phyloP scores from a whole-genome alignment of 169 alveolate genomes.

The Cryptosporidium bovis region DNA sequence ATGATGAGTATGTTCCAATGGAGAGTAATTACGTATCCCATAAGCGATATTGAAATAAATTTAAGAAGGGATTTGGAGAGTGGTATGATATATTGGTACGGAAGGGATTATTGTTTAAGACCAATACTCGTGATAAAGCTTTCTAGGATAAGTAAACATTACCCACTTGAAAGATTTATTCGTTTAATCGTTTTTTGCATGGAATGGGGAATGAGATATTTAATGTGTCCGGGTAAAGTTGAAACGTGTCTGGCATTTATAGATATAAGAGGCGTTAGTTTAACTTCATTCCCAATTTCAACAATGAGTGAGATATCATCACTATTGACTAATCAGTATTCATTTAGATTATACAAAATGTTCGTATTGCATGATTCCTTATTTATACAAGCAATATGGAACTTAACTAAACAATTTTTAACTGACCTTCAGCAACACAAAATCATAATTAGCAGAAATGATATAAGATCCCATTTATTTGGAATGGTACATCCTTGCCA shows the following conservation, averaged over 20 bases:
- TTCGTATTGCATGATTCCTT: conserved; percentile 80
- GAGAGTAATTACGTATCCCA: conserved; percentile 76
- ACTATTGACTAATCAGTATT: conserved; percentile 81
- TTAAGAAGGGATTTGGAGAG: conserved; percentile 65
- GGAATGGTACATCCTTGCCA: conserved; percentile 76
- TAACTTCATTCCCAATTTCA: conserved; percentile 78
- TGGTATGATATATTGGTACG: conserved; percentile 82
- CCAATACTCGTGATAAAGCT: conserved; percentile 77
- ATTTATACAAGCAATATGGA: conserved; percentile 80
- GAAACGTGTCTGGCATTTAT: conserved; percentile 80
- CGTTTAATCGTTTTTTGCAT: conserved; percentile 78
- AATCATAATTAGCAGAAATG: conserved; percentile 75
- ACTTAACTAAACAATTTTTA: conserved; percentile 78
- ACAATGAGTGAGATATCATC: conserved; percentile 80
- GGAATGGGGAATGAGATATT: conserved; percentile 81
- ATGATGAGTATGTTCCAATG: conserved; percentile 77
- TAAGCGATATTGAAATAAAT: conserved; percentile 75
- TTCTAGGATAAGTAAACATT: conserved; percentile 54
- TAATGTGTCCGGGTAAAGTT: conserved; percentile 81
- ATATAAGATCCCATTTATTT: conserved; percentile 60
- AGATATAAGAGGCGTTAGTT: conserved; percentile 80
- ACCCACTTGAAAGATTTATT: conserved; percentile 74
- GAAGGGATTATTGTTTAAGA: conserved; percentile 78
- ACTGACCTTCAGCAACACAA: conserved; percentile 83
- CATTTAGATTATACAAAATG: conserved; percentile 81